phyloP scores from a whole-genome alignment of 1,284 basidiomycete species.

The Marasmius sp. region DNA sequence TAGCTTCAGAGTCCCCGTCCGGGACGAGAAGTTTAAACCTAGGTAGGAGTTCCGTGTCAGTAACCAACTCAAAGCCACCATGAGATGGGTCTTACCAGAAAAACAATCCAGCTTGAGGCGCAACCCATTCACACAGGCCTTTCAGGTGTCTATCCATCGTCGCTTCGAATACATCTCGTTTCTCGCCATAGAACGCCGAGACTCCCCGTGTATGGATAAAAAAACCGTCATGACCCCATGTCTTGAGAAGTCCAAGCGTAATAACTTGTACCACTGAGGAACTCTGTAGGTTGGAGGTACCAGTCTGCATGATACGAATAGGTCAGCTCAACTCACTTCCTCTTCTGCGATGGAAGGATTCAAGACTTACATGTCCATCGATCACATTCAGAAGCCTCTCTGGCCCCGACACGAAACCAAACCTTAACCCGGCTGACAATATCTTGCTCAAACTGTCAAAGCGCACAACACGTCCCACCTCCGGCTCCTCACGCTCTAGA shows the following conservation, averaged over 20 bases:
- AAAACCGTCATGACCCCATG: slow-evolving; percentile 84
- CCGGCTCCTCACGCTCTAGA: slow-evolving; percentile 61
- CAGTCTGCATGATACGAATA: slow-evolving; percentile 53
- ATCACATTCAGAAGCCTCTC: slow-evolving; percentile 72
- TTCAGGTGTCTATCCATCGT: slow-evolving; percentile 75
- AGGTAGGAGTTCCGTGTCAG: slow-evolving; percentile 6
- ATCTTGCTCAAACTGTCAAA: slow-evolving; percentile 92
- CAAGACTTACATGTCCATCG: slow-evolving; percentile 54
- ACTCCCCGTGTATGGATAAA: slow-evolving; percentile 70
- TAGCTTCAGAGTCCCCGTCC: slow-evolving; percentile 70
- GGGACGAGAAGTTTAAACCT: slow-evolving; percentile 69
- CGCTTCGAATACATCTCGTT: slow-evolving; percentile 79
- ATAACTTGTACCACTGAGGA: slow-evolving; percentile 81
- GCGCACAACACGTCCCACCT: slow-evolving; percentile 75
- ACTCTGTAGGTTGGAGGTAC: slow-evolving; percentile 77
- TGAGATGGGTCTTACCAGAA: slow-evolving; percentile 58
- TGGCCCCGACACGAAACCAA: slow-evolving; percentile 86
- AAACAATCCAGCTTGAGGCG: slow-evolving; percentile 91
- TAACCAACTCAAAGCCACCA: slow-evolving; percentile 5
- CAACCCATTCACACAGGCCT: slow-evolving; percentile 68
- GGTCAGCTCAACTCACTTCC: background rate
- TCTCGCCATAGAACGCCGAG: slow-evolving; percentile 77
- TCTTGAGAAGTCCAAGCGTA: slow-evolving; percentile 64
- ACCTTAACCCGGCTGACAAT: slow-evolving; percentile 76
- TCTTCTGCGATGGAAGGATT: slow-evolving; percentile 24